phyloP scores from a whole-genome alignment of 78 protist species.

The Andalucia godoyi region DNA sequence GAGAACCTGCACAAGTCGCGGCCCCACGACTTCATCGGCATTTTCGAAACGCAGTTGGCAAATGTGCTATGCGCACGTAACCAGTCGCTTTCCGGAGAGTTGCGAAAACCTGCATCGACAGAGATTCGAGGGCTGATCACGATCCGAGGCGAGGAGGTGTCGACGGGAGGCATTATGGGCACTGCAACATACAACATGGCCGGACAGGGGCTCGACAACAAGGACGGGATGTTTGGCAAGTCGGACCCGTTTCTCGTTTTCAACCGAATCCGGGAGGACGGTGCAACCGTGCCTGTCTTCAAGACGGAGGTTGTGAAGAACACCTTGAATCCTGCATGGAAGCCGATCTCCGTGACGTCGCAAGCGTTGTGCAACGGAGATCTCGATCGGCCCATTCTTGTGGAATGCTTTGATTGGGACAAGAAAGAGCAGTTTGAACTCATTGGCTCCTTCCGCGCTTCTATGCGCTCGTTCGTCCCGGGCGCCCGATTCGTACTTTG shows the following conservation, averaged over 20 bases:
- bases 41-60: too few species aligned
- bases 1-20: too few species aligned
- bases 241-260: constrained; percentile 33
- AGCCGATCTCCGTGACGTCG: neutral
- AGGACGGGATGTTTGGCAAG: constrained; percentile 31
- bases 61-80: too few species aligned
- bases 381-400: neutral
- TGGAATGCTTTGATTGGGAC: constrained; percentile 44
- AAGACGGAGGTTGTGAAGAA: constrained; percentile 26
- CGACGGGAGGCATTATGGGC: too few species aligned
- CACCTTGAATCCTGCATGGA: constrained; percentile 35
- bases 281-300: neutral
- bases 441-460: constrained; percentile 30
- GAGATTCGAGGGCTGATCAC: neutral
- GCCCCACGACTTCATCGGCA: too few species aligned
- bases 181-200: neutral
- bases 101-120: too few species aligned
- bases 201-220: constrained; percentile 1
- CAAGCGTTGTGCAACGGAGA: constrained; percentile 27
- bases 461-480: neutral
- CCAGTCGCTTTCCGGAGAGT: too few species aligned
- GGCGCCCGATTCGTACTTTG: too few species aligned
- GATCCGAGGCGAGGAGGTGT: neutral
- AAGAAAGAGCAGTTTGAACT: constrained; percentile 35
- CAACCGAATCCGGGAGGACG: neutral